Percentiles rank a stretch among this genome's conserved stretches.
These are phyloP conservation scores for Schizochytrium sp. DNA, from an alignment of 108 stramenopile species.

Conservation along the genomic window DNA sequence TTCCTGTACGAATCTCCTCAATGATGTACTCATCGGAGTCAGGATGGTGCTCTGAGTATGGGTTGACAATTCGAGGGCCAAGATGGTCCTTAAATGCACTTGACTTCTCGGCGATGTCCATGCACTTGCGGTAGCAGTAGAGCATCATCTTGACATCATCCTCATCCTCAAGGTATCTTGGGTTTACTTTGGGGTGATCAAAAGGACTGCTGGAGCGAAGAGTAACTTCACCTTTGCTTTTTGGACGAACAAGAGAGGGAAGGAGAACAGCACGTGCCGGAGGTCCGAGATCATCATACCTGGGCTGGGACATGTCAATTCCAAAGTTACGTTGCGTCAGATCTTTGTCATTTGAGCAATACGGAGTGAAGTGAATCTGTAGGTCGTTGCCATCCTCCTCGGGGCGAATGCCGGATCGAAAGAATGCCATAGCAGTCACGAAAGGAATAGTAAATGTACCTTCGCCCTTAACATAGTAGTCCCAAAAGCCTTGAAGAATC, in stretches of 20 bases:
- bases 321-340: conserved; percentile 30
- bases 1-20: conserved; percentile 30
- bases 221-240: conserved; percentile 13
- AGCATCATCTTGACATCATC: conserved; percentile 23
- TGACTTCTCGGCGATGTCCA: conserved; percentile 18
- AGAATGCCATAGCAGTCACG: conserved; percentile 39
- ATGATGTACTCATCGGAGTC: conserved; percentile 57
- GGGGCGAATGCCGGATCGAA: conserved; percentile 49
- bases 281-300: not conserved
- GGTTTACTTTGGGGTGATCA: not conserved
- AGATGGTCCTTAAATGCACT: conserved; percentile 36
- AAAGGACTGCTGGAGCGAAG: conserved; percentile 40
- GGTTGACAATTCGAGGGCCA: not conserved
- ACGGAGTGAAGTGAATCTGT: conserved; percentile 57
- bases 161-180: conserved; percentile 6
- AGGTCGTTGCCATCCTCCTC: conserved; percentile 59
- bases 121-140: conserved; percentile 52
- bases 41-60: conserved; percentile 35
- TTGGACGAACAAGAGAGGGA: conserved; percentile 37
- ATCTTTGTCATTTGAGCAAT: conserved; percentile 1
- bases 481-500: not conserved
- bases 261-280: conserved; percentile 24
- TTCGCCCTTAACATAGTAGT: conserved; percentile 30
- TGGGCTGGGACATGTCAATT: not conserved
- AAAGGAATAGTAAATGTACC: conserved; percentile 29